Evolutionary conservation across 1,139 yeast genomes (phyloP).

Genomic region (Candida sp.): DNA sequence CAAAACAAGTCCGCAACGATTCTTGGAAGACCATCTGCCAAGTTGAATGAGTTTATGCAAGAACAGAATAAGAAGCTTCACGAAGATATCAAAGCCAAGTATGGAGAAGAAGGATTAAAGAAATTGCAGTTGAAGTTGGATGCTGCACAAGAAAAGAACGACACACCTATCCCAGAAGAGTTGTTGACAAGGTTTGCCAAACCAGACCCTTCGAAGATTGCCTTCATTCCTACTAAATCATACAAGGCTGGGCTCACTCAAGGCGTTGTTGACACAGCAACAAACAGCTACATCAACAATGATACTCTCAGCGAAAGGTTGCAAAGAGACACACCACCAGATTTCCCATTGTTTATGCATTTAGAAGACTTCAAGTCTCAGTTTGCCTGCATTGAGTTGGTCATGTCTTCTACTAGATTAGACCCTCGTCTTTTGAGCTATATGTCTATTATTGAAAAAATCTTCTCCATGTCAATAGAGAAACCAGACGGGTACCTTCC

Average conservation of each 20-base stretch:
- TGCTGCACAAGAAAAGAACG: conserved; percentile 70
- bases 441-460: conserved; percentile 65
- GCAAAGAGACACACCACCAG: conserved; percentile 42
- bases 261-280: conserved; percentile 17
- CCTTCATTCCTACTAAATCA: conserved; percentile 72
- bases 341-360: conserved; percentile 74
- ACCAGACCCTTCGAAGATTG: conserved; percentile 78
- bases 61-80: conserved; percentile 52
- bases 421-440: conserved; percentile 66
- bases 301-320: conserved; percentile 33
- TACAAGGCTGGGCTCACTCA: conserved; percentile 51
- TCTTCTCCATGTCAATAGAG: conserved; percentile 72
- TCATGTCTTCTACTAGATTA: conserved; percentile 67
- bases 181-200: conserved; percentile 62
- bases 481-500: conserved; percentile 64
- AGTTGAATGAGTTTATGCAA: conserved; percentile 58
- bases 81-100: conserved; percentile 50
- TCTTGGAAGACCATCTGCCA: conserved; percentile 75
- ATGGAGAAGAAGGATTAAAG: conserved; percentile 64
- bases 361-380: conserved; percentile 82
- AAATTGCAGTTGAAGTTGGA: conserved; percentile 54
- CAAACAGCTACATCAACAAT: conserved; percentile 19
- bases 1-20: conserved; percentile 75
- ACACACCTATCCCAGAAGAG: conserved; percentile 73
- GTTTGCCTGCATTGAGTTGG: conserved; percentile 73